Base-by-base conservation (phyloP, 2,329 filamentous ascomycete species). In the Cytospora schulzeri region DNA sequence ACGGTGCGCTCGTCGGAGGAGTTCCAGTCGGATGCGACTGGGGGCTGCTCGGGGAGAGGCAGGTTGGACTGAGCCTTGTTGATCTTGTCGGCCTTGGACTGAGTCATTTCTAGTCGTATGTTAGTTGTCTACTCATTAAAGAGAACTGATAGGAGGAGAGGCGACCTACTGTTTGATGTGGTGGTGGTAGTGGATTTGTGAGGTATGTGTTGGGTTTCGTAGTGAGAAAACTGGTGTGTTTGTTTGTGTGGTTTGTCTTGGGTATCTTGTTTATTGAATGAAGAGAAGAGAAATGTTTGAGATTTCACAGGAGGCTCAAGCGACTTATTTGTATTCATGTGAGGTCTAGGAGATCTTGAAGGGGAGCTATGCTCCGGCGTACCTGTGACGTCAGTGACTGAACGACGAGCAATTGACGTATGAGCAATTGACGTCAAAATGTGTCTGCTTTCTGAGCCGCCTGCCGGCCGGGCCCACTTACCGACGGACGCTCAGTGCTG, bases 11-110 rank as follows among this genome's bases (percentile, higher is more conserved):
- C 82, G 71, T 94, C 90, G 58, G 84, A 81, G 0, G 89, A 91
- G 75, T 93, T 88, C 83, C 88, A 93, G 81, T 95, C 91, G 6
- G 90, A 90, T n/a, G 86, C 79, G n/a, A 78, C 79, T 1, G 91
- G 90, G 26, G 91, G 91, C 69, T 93, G 83, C 2, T 94, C 91
- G 22, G 91, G 92, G 58, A 93, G 85, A 59, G 91, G 90, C 35
- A 96, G 87, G 77, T 92, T 92, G 75, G 87, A 78, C 78, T 89
- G 83, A 72, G 83, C 83, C 76, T 90, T 78, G 60, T 88, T 85
- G 73, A 93, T 89, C 76, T 89, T 80, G 62, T 89, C 80, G 68
- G 80, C 74, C 76, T 91, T 91, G 77, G 79, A 80, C 24, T 62
- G 52, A 69, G 78, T 66, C 80, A 82, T 82, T 53, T 67, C 60